phyloP scores from a whole-genome alignment of 1,284 basidiomycete species.

The Neonothopanus nambi region DNA sequence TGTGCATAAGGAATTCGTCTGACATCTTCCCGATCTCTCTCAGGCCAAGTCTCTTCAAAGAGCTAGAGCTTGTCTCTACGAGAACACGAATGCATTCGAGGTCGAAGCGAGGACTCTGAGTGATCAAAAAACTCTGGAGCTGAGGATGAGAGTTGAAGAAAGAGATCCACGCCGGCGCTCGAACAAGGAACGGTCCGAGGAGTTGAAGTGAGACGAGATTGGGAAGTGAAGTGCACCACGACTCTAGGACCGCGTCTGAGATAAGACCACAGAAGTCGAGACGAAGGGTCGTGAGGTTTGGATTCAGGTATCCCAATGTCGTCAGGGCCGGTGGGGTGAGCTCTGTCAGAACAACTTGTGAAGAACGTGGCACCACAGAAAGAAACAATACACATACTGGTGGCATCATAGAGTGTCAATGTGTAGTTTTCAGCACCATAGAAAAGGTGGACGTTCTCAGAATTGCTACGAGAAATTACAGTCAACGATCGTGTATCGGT shows the following conservation, averaged over 20 bases:
- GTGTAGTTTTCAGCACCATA: conserved; percentile 72
- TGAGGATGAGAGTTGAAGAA: conserved; percentile 70
- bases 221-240: conserved; percentile 68
- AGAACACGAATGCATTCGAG: conserved; percentile 68
- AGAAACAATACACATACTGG: conserved; percentile 56
- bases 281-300: conserved; percentile 73
- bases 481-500: background rate
- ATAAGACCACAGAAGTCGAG: conserved; percentile 91
- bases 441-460: conserved; percentile 81
- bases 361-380: conserved; percentile 7
- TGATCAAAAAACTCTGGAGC: conserved; percentile 77
- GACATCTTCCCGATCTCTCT: conserved; percentile 77
- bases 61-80: conserved; percentile 56
- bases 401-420: conserved; percentile 88
- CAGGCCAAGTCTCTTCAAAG: conserved; percentile 71
- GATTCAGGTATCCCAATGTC: conserved; percentile 76
- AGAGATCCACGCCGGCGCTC: conserved; percentile 70
- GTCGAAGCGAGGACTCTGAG: conserved; percentile 88
- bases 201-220: conserved; percentile 76
- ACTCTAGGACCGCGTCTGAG: conserved; percentile 64
- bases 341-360: conserved; percentile 41
- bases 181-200: conserved; percentile 88
- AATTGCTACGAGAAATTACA: conserved; percentile 46
- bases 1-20: conserved; percentile 59
- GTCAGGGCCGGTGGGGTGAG: conserved; percentile 67